Evolutionary conservation across 345 rosid genomes (phyloP).

Genomic region (Citrus mangshanensis): DNA sequence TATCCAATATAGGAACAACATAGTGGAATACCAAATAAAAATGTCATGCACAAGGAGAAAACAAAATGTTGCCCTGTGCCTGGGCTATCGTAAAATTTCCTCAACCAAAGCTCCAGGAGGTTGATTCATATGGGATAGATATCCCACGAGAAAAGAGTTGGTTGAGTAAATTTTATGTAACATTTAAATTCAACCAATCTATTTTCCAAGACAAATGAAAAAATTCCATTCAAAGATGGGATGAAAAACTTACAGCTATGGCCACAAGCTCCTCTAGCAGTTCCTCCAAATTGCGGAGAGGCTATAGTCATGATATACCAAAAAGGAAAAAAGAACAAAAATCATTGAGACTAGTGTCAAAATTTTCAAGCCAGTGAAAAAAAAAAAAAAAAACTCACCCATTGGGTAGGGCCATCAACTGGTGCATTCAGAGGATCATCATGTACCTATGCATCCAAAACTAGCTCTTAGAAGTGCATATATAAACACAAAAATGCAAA

Average conservation of each 20-base stretch:
- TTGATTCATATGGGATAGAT: not conserved
- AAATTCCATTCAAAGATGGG: not conserved
- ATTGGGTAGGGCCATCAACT: slow-evolving; percentile 97
- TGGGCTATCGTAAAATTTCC: not conserved
- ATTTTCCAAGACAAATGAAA: not conserved
- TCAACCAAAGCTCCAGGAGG: not conserved
- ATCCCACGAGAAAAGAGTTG: not conserved
- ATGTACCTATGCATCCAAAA: slow-evolving; percentile 68
- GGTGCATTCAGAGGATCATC: slow-evolving; percentile 93
- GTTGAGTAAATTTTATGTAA: not conserved
- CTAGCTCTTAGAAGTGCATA: slow-evolving; percentile 14
- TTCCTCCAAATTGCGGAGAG: slow-evolving; percentile 85
- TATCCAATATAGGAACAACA: not conserved
- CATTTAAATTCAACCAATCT: not conserved
- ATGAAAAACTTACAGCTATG: slow-evolving; percentile 71
- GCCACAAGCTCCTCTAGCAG: slow-evolving; percentile 84
- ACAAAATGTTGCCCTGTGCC: not conserved
- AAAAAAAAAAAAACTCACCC: slow-evolving; percentile 53
- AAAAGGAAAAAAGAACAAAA: slow-evolving; percentile 7
- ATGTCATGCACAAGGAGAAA: not conserved
- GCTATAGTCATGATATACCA: slow-evolving; percentile 36
- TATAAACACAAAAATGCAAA: not conserved
- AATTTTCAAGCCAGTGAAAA: not conserved
- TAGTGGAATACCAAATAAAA: not conserved
- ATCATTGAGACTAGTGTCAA: not conserved